These are phyloP conservation scores for Populus hybrid DNA, from an alignment of 441 rosid genomes.

Conservation along the genomic window DNA sequence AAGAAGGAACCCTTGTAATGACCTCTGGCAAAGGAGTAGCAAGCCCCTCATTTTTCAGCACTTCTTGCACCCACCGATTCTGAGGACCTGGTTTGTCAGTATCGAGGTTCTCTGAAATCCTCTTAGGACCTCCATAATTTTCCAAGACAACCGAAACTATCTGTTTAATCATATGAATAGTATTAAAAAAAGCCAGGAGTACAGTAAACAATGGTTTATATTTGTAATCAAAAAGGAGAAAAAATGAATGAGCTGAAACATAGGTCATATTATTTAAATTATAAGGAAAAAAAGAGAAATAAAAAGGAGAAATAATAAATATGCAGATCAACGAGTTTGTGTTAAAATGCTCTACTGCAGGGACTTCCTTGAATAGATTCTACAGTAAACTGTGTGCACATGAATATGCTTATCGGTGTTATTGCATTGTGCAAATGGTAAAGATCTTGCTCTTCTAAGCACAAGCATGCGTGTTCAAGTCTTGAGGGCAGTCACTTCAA, in stretches of 20 bases:
- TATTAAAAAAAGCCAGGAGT: neutral
- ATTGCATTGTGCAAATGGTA: neutral
- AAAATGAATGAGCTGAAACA: neutral
- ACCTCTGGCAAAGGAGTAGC: slow-evolving; percentile 39
- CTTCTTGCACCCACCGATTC: slow-evolving; percentile 74
- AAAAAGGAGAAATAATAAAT: neutral
- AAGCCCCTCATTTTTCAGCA: slow-evolving; percentile 66
- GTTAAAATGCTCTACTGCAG: neutral
- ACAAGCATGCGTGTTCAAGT: neutral
- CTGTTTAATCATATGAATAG: slow-evolving; percentile 36
- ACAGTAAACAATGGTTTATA: neutral
- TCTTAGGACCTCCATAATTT: slow-evolving; percentile 51
- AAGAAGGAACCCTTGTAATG: slow-evolving; percentile 55
- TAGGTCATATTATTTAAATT: neutral
- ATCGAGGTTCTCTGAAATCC: slow-evolving; percentile 39
- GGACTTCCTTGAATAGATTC: neutral
- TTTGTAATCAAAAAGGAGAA: neutral
- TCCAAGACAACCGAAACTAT: slow-evolving; percentile 86
- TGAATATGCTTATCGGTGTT: neutral
- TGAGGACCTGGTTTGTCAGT: slow-evolving; percentile 33
- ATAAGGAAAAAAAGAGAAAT: neutral
- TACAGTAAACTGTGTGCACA: neutral
- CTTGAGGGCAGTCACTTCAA: neutral
- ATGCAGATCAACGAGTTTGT: neutral
- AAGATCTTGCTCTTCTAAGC: neutral